These are phyloP conservation scores for Dioszegia hungarica DNA, from an alignment of 768 basidiomycete species.

Conservation along the genomic window DNA sequence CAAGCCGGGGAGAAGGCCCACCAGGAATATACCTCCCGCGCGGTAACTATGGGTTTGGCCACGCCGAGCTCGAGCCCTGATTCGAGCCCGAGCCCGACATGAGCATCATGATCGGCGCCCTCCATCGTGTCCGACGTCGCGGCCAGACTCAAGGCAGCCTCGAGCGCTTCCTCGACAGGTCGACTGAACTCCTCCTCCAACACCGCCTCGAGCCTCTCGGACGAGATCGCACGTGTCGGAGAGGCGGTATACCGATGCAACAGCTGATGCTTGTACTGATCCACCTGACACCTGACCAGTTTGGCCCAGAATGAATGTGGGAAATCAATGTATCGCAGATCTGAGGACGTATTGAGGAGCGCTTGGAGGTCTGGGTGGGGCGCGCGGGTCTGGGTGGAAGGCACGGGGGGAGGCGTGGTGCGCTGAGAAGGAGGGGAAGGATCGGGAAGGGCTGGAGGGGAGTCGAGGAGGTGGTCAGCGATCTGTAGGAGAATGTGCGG, in stretches of 20 bases:
- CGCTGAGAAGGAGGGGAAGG: not conserved
- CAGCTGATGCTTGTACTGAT: constrained; percentile 1
- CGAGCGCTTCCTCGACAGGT: constrained; percentile 10
- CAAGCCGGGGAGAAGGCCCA: constrained; percentile 20
- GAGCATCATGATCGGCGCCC: not conserved
- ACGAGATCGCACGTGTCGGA: constrained; percentile 16
- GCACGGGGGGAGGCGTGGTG: not conserved
- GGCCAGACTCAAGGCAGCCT: no score
- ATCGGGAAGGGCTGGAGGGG: not conserved
- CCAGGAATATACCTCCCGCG: constrained; percentile 25
- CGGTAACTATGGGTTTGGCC: not conserved
- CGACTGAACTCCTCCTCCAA: constrained; percentile 13
- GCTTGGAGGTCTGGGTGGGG: constrained; percentile 5
- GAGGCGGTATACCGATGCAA: constrained; percentile 17
- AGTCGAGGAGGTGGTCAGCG: constrained; percentile 6
- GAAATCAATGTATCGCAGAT: not conserved
- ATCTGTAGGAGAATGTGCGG: constrained; percentile 10
- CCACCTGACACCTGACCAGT: constrained; percentile 7
- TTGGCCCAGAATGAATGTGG: constrained; percentile 13
- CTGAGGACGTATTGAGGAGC: constrained; percentile 5
- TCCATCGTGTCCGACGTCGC: no score
- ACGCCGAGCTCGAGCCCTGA: not conserved
- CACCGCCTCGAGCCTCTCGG: not conserved
- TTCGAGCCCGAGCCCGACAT: not conserved
- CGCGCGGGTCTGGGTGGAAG: not conserved